Conservation (phyloP, 176 grass and related monocot genomes). For the Triticum monococcum region DNA sequence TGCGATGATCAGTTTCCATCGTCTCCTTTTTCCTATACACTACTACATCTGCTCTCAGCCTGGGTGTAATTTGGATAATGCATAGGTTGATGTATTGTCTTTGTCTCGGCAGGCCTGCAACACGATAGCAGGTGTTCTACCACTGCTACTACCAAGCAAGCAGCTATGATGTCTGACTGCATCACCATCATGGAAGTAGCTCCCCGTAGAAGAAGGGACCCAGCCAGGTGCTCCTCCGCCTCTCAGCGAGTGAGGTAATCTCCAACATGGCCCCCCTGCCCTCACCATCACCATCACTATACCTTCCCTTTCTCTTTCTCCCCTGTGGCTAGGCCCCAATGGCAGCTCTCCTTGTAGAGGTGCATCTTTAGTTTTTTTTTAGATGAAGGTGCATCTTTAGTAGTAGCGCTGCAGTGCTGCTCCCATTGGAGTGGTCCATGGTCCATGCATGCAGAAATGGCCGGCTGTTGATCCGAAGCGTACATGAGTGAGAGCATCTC, state of each 20-base stretch:
- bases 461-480: neutral
- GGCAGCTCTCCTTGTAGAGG: neutral
- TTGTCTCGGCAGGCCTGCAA: constrained; percentile 1
- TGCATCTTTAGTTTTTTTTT: neutral
- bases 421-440: constrained; percentile 5
- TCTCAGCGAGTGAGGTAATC: neutral
- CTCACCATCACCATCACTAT: constrained; percentile 28
- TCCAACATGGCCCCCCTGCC: constrained; percentile 9
- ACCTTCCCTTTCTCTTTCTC: neutral
- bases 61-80: neutral
- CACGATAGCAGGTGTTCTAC: constrained; percentile 7
- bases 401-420: neutral
- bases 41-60: neutral
- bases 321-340: neutral
- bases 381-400: constrained; percentile 14
- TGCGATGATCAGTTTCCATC: neutral
- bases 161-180: neutral
- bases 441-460: constrained; percentile 12
- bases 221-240: constrained; percentile 17
- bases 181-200: neutral
- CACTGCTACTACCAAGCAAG: neutral
- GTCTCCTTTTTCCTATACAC: neutral
- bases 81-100: constrained; percentile 5
- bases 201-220: neutral
- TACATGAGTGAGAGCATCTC: neutral